These are phyloP conservation scores for Isoetes taiwanensis DNA, from an alignment of 75 land plant genomes.

Conservation along the genomic window DNA sequence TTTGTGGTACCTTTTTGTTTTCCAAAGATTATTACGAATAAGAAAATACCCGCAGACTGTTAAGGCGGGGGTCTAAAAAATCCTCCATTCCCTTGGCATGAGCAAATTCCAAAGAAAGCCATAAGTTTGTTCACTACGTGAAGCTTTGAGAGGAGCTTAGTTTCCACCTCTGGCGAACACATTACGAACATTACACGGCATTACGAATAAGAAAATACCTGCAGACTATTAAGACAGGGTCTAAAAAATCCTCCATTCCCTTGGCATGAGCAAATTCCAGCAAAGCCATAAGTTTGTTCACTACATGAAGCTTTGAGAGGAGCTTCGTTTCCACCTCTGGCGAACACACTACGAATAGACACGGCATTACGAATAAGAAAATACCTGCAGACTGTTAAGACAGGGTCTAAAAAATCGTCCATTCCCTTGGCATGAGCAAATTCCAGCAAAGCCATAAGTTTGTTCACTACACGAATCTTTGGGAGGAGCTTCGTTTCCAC, in stretches of 20 bases:
- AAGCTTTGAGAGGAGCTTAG: conserved; percentile 57
- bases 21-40: conserved; percentile 39
- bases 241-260: conserved; percentile 91
- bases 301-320: conserved; percentile 63
- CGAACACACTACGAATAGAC: conserved; percentile 78
- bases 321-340: conserved; percentile 65
- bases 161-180: conserved; percentile 77
- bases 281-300: conserved; percentile 63
- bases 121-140: conserved; percentile 64
- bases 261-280: conserved; percentile 82
- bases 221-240: conserved; percentile 77
- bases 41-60: conserved; percentile 67
- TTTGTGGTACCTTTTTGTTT: no score
- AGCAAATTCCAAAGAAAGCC: conserved; percentile 80
- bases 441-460: conserved; percentile 73
- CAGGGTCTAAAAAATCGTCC: conserved; percentile 95
- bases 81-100: conserved; percentile 87
- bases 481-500: conserved; percentile 65
- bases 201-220: conserved; percentile 54
- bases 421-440: conserved; percentile 79
- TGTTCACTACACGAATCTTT: conserved; percentile 54
- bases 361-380: conserved; percentile 67
- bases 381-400: conserved; percentile 59
- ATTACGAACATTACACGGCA: no score
- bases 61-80: conserved; percentile 82